Percentiles rank a stretch among this genome's conserved stretches.
These are phyloP conservation scores for Spathaspora boniae DNA, from an alignment of 805 yeast species.

Conservation along the genomic window DNA sequence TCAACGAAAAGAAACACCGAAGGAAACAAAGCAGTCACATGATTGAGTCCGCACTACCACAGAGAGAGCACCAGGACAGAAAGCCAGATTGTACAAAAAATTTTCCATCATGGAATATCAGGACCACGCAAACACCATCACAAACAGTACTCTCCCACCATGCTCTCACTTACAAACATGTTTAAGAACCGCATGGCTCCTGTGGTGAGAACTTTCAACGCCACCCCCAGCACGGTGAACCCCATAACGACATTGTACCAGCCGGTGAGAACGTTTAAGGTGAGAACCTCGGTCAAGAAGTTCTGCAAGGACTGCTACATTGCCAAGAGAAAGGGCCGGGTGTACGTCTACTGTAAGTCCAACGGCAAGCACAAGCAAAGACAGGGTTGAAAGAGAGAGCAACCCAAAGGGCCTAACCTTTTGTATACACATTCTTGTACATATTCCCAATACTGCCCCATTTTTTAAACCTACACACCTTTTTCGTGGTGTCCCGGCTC, in stretches of 20 bases:
- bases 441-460: too few species aligned
- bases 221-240: slow-evolving; percentile 13
- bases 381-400: too few species aligned
- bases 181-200: slow-evolving; percentile 15
- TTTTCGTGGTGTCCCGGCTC: neutral
- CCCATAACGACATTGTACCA: slow-evolving; percentile 7
- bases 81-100: neutral
- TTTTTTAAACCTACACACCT: too few species aligned
- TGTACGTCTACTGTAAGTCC: slow-evolving; percentile 88
- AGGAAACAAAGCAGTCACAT: too few species aligned
- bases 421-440: too few species aligned
- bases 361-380: slow-evolving; percentile 94
- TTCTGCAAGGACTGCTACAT: slow-evolving; percentile 86
- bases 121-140: neutral
- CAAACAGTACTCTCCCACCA: slow-evolving; percentile 5
- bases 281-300: slow-evolving; percentile 88
- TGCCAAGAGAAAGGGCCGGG: slow-evolving; percentile 93
- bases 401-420: slow-evolving; percentile 1
- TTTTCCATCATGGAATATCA: neutral
- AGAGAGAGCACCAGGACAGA: too few species aligned
- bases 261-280: slow-evolving; percentile 73
- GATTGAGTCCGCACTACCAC: too few species aligned
- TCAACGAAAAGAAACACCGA: too few species aligned
- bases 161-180: slow-evolving; percentile 18
- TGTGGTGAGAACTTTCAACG: slow-evolving; percentile 7